phyloP scores from a whole-genome alignment of 805 yeast genomes.

The Wickerhamiella parazyma region DNA sequence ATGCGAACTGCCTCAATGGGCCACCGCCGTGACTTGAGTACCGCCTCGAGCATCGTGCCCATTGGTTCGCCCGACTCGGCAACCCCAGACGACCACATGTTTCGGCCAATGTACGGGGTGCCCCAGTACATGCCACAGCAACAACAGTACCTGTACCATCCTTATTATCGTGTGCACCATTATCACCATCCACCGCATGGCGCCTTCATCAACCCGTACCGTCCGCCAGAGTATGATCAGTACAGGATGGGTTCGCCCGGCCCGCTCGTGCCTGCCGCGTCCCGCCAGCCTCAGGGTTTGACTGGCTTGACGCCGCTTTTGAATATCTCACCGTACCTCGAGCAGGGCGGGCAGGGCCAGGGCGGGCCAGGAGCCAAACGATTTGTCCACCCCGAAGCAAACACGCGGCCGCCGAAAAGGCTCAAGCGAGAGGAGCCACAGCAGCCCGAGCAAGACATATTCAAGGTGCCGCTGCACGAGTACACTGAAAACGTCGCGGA shows the following conservation, averaged over 20 bases:
- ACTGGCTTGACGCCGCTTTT: constrained; percentile 3
- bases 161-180: neutral
- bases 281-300: neutral
- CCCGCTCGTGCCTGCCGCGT: neutral
- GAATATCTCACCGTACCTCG: constrained; percentile 5
- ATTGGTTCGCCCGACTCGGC: neutral
- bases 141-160: neutral
- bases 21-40: neutral
- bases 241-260: constrained; percentile 9
- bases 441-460: constrained; percentile 7
- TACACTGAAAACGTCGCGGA: constrained; percentile 10
- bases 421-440: neutral
- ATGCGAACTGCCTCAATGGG: constrained; percentile 2
- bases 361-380: neutral
- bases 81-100: neutral
- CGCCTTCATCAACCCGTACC: too few species aligned
- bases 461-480: constrained; percentile 15
- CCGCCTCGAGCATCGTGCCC: neutral
- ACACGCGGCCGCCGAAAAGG: neutral
- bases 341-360: neutral
- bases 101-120: neutral
- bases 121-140: neutral
- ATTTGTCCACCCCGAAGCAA: neutral
- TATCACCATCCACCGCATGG: neutral
- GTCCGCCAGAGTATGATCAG: too few species aligned